Evolutionary conservation across 139 green algal species (phyloP), one percentile per base, ranked within the genome.

Genomic region (Chlorella sp.): DNA sequence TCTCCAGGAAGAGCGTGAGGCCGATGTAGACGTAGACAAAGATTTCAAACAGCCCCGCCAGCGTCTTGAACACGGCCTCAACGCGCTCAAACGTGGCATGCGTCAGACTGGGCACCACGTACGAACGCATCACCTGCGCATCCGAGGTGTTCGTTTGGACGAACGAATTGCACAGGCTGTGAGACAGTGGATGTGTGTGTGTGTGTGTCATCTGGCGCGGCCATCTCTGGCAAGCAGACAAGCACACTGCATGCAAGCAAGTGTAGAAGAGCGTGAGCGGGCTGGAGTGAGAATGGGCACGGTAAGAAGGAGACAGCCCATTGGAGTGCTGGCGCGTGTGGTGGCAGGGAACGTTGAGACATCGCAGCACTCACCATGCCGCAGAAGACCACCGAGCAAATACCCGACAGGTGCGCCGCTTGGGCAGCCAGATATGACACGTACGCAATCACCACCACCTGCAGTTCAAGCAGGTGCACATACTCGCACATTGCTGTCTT

Each of bases 11-110:
- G 2, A 89, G 65, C 0, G 82, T 80, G 1, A 69, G 73, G 31
- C 90, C 90, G 33, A 93, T 90, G 81, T 93, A 93, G 6, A 83
- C 73, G 64, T 92, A 94, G n/a, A 93, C 83, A 75, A 93, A 94
- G 6, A 87, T 85, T 78, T 96, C 91, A 29, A 89, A 87, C 61
- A 92, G 74, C 30, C 70, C 82, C 3, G 82, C 76, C 33, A 86
- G 42, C 1, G 82, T 73, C 35, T 82, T 74, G 81, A 91, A 95
- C 51, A 91, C 83, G 5, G 67, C 75, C 20, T 75, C 70, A 0
- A 81, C 24, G 1, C 49, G 23, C 14, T 24, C 23, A 6, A 35
- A 23, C 5, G 66, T 35, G 22, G 24, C 26, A n/a, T 67, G 51
- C 26, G 32, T 49, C 6, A 73, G 31, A 49, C 65, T 73, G 49